Evolutionary conservation across 2,329 filamentous ascomycete species (phyloP).

Genomic region (Bipolaris zeicola): DNA sequence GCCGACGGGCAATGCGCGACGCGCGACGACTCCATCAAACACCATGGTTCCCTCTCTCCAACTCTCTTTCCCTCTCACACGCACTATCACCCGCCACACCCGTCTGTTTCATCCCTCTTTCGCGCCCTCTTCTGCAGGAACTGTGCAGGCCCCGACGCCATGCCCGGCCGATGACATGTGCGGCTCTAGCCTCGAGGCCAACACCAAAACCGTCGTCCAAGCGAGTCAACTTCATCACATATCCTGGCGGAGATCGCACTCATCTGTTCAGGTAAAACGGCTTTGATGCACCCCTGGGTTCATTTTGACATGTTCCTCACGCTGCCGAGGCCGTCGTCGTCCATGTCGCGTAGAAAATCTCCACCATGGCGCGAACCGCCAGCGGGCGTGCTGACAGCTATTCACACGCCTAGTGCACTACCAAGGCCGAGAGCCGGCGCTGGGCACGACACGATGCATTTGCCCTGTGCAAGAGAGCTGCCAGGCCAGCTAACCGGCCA

Average conservation of each 20-base stretch:
- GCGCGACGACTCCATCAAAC: not conserved
- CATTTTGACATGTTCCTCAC: slow-evolving; percentile 6
- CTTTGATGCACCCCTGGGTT: slow-evolving; percentile 5
- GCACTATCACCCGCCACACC: slow-evolving; percentile 4
- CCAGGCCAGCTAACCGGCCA: too few relatives aligned
- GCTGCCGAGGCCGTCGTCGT: slow-evolving; percentile 10
- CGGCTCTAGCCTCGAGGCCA: slow-evolving; percentile 10
- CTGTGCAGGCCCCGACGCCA: slow-evolving; percentile 1
- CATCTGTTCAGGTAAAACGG: slow-evolving; percentile 10
- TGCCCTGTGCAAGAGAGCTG: too few relatives aligned
- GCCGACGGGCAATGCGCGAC: not conserved
- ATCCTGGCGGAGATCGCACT: slow-evolving; percentile 11
- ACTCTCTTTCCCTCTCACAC: not conserved
- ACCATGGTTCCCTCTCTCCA: not conserved
- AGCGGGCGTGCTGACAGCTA: not conserved
- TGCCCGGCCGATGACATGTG: slow-evolving; percentile 9
- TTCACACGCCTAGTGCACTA: too few relatives aligned
- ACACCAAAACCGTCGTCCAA: slow-evolving; percentile 3
- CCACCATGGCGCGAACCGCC: slow-evolving; percentile 9
- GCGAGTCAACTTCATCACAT: slow-evolving; percentile 9
- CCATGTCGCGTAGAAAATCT: slow-evolving; percentile 6
- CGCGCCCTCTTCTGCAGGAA: not conserved
- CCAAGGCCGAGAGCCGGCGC: not conserved
- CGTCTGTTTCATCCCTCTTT: not conserved
- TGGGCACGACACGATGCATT: not conserved